phyloP scores from a whole-genome alignment of 768 basidiomycete genomes.

The Amanita thiersii region DNA sequence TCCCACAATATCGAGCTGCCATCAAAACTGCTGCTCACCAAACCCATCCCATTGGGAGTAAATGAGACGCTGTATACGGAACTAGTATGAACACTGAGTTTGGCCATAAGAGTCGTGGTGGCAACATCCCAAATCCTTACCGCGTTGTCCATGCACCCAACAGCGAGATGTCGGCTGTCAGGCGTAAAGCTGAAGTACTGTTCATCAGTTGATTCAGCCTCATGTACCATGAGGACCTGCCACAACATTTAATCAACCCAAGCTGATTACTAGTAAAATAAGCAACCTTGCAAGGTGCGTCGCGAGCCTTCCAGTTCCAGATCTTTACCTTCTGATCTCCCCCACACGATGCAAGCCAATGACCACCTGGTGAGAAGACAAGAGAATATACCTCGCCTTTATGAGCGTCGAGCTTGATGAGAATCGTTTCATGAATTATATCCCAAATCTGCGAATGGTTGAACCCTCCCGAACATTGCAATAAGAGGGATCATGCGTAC shows the following conservation, averaged over 20 bases:
- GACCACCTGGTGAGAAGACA: constrained; percentile 73
- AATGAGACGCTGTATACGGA: constrained; percentile 87
- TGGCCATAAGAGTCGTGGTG: background rate
- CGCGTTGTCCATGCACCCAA: background rate
- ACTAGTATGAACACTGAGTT: constrained; percentile 70
- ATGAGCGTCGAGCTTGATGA: constrained; percentile 73
- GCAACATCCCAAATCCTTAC: background rate
- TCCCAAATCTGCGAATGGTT: constrained; percentile 68
- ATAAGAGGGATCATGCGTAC: constrained; percentile 31
- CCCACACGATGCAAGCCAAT: constrained; percentile 12
- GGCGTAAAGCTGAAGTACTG: background rate
- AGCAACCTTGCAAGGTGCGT: too few relatives aligned
- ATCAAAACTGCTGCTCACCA: constrained; percentile 88
- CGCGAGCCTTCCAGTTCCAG: constrained; percentile 68
- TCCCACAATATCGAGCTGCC: constrained; percentile 88
- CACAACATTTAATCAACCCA: too few relatives aligned
- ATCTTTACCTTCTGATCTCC: too few relatives aligned
- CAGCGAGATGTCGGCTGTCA: background rate
- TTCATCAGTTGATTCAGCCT: too few relatives aligned
- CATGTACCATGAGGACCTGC: too few relatives aligned
- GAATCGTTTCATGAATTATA: constrained; percentile 64
- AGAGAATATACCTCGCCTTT: constrained; percentile 89
- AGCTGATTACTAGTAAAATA: too few relatives aligned
- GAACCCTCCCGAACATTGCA: constrained; percentile 28
- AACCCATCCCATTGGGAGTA: constrained; percentile 81